These are phyloP conservation scores for Oryza glumipatula DNA, from an alignment of 176 grass and related monocot genomes.

Conservation along the genomic window DNA sequence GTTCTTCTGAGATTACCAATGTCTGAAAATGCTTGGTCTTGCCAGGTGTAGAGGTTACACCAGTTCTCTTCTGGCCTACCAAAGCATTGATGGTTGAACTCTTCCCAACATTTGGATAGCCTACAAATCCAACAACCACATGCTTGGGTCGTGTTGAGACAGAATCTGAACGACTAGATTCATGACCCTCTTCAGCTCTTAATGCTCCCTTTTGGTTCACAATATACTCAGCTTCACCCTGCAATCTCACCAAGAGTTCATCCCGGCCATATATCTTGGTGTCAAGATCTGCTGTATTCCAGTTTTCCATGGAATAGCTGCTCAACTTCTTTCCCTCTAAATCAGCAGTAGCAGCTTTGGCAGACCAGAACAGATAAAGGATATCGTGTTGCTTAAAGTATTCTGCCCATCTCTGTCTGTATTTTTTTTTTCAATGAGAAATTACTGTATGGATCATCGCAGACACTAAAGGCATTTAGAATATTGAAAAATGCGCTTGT, in stretches of 20 bases:
- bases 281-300: conserved; percentile 42
- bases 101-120: conserved; percentile 86
- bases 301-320: conserved; percentile 41
- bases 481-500: neutral
- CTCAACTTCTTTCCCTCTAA: conserved; percentile 61
- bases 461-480: neutral
- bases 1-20: conserved; percentile 83
- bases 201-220: conserved; percentile 27
- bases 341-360: conserved; percentile 66
- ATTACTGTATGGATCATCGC: neutral
- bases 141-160: conserved; percentile 47
- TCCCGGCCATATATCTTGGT: conserved; percentile 70
- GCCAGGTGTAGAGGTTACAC: conserved; percentile 78
- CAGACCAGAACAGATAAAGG: conserved; percentile 80
- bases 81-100: conserved; percentile 87
- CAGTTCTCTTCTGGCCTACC: conserved; percentile 66
- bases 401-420: conserved; percentile 73
- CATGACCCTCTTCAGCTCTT: neutral
- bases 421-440: conserved; percentile 31
- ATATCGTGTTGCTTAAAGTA: conserved; percentile 66
- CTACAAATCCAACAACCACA: conserved; percentile 77
- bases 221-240: conserved; percentile 73
- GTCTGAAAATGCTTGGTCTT: conserved; percentile 92
- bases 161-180: conserved; percentile 35
- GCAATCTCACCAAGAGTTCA: conserved; percentile 69